Evolutionary conservation across 495 filamentous ascomycete species (phyloP).

Genomic region (Hypoxylon rickii): DNA sequence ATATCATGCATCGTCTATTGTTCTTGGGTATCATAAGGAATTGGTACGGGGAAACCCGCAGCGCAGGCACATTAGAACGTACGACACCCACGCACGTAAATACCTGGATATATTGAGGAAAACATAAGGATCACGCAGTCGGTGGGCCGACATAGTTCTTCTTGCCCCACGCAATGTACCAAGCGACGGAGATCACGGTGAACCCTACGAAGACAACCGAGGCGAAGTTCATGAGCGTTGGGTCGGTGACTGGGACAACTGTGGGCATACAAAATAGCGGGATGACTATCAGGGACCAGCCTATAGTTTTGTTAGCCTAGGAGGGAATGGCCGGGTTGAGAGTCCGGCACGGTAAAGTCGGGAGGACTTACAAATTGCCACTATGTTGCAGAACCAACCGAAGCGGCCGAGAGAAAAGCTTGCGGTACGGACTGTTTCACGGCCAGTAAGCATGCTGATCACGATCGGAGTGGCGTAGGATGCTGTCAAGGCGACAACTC

Average conservation of each 20-base stretch:
- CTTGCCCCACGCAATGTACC: slow-evolving; percentile 61
- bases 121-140: slow-evolving; percentile 22
- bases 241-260: slow-evolving; percentile 59
- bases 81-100: background rate
- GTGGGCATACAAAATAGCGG: slow-evolving; percentile 71
- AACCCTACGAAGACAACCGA: slow-evolving; percentile 68
- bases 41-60: background rate
- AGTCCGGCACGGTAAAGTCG: background rate
- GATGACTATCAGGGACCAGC: slow-evolving; percentile 64
- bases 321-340: slow-evolving; percentile 10
- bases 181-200: slow-evolving; percentile 50
- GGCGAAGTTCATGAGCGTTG: slow-evolving; percentile 68
- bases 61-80: background rate
- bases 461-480: slow-evolving; percentile 64
- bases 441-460: slow-evolving; percentile 56
- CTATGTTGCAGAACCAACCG: slow-evolving; percentile 60
- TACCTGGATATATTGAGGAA: background rate
- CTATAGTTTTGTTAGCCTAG: slow-evolving; percentile 40
- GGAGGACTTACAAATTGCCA: slow-evolving; percentile 56
- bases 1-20: background rate
- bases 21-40: slow-evolving; percentile 19
- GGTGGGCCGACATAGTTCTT: slow-evolving; percentile 74
- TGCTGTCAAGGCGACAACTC: slow-evolving; percentile 62
- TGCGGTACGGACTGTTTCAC: slow-evolving; percentile 55
- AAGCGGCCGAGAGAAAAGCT: slow-evolving; percentile 61